Conservation (phyloP, 257 asterid species). For the Cinchona pubescens region DNA sequence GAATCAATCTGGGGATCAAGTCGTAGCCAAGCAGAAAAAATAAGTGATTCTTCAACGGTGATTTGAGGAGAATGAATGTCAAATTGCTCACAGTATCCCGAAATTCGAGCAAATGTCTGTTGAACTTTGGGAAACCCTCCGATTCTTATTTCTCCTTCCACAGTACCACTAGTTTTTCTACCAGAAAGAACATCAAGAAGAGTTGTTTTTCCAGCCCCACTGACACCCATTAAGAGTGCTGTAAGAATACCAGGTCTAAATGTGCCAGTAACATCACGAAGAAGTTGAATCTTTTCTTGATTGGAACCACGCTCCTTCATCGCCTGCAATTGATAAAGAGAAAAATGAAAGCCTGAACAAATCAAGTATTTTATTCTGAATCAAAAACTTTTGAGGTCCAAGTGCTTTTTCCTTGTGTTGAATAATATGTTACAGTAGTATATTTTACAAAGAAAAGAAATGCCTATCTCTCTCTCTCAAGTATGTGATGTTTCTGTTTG, state of each 20-base stretch:
- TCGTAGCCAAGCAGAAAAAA: conserved; percentile 59
- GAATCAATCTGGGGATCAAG: conserved; percentile 44
- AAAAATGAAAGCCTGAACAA: background rate
- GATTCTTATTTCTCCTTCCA: conserved; percentile 48
- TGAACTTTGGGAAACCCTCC: conserved; percentile 64
- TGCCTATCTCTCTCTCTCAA: background rate
- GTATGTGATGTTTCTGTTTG: background rate
- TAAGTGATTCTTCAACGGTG: conserved; percentile 53
- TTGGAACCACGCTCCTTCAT: conserved; percentile 49
- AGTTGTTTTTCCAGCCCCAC: conserved; percentile 70
- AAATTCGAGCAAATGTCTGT: conserved; percentile 46
- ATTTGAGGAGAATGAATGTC: conserved; percentile 58
- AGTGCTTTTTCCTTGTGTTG: background rate
- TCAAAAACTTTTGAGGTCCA: background rate
- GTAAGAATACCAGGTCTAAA: conserved; percentile 62
- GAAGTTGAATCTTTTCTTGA: conserved; percentile 44
- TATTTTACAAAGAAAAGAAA: background rate
- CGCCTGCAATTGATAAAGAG: too few relatives aligned
- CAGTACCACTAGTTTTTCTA: conserved; percentile 49
- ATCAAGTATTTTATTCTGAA: background rate
- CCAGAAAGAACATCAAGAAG: conserved; percentile 66
- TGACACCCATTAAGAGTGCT: conserved; percentile 63
- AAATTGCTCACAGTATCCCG: conserved; percentile 58
- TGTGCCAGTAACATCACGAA: conserved; percentile 48
- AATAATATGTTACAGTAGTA: too few relatives aligned